Conservation (phyloP, 2,329 filamentous ascomycete species). For the Ophiocordyceps australis region DNA sequence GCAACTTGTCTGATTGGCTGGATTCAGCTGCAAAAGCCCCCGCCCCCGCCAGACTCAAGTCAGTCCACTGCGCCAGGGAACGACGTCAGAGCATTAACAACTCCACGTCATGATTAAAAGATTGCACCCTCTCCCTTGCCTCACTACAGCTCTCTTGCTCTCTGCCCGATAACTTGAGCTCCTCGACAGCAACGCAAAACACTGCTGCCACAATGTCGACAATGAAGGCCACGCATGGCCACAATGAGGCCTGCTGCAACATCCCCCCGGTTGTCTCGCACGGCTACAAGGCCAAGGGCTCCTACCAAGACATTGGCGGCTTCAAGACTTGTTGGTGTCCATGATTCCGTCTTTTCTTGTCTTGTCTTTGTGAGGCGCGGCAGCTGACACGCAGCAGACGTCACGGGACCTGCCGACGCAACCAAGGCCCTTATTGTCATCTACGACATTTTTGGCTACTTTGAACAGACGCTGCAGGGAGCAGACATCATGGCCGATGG, state of each 20-base stretch:
- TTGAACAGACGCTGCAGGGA: slow-evolving; percentile 50
- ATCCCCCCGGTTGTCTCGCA: slow-evolving; percentile 37
- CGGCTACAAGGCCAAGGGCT: slow-evolving; percentile 35
- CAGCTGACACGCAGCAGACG: slow-evolving; percentile 13
- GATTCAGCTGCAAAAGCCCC: no score
- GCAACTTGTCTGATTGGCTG: no score
- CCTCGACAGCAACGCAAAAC: no score
- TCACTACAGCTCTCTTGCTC: no score
- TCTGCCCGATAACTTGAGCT: no score
- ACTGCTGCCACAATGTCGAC: slow-evolving; percentile 28
- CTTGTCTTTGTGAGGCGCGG: slow-evolving; percentile 3
- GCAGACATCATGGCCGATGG: slow-evolving; percentile 44
- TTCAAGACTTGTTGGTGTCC: slow-evolving; percentile 36
- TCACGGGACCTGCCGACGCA: slow-evolving; percentile 26
- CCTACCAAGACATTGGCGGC: slow-evolving; percentile 35
- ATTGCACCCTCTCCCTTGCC: no score
- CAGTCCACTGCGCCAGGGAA: no score
- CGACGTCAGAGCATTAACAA: no score
- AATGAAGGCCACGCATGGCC: slow-evolving; percentile 31
- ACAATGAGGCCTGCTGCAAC: slow-evolving; percentile 38
- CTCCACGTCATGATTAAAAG: no score
- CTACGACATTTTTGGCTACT: slow-evolving; percentile 55
- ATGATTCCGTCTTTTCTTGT: no score
- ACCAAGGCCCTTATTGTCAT: slow-evolving; percentile 42
- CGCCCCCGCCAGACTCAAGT: no score